Evolutionary conservation across 306 rosid genomes (phyloP).

Genomic region (Prinsepia uniflora): DNA sequence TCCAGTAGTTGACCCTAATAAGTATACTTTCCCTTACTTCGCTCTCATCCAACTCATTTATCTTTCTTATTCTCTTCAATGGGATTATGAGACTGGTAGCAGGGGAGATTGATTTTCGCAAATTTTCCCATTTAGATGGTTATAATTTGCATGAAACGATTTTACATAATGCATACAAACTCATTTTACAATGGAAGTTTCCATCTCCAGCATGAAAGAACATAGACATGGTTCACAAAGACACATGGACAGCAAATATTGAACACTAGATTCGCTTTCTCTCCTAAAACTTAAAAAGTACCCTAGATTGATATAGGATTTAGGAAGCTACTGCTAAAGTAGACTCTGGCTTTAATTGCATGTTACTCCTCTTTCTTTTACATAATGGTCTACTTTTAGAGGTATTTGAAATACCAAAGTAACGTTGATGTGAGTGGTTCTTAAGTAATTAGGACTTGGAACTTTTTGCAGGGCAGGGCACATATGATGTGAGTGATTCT

Average conservation of each 20-base stretch:
- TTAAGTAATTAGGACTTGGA: background rate
- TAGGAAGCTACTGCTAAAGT: background rate
- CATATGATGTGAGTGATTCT: background rate
- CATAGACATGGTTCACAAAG: background rate
- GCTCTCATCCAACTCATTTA: too few relatives aligned
- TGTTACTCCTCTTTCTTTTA: background rate
- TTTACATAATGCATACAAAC: background rate
- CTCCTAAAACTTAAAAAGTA: background rate
- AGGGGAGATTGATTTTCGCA: background rate
- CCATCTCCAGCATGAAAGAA: background rate
- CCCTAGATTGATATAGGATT: background rate
- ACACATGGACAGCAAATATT: background rate
- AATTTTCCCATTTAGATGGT: background rate
- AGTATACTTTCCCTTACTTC: conserved; percentile 3
- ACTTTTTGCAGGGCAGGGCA: background rate
- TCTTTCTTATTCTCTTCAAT: background rate
- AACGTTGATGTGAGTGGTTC: too few relatives aligned
- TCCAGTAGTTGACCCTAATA: background rate
- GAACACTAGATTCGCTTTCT: background rate
- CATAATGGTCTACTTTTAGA: background rate
- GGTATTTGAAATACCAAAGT: background rate
- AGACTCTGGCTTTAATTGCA: background rate
- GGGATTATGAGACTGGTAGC: background rate
- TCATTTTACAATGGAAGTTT: background rate
- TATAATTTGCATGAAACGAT: background rate